Evolutionary conservation across 2,329 filamentous ascomycete genomes (phyloP).

Genomic region (Ophioceras dolichostomum): DNA sequence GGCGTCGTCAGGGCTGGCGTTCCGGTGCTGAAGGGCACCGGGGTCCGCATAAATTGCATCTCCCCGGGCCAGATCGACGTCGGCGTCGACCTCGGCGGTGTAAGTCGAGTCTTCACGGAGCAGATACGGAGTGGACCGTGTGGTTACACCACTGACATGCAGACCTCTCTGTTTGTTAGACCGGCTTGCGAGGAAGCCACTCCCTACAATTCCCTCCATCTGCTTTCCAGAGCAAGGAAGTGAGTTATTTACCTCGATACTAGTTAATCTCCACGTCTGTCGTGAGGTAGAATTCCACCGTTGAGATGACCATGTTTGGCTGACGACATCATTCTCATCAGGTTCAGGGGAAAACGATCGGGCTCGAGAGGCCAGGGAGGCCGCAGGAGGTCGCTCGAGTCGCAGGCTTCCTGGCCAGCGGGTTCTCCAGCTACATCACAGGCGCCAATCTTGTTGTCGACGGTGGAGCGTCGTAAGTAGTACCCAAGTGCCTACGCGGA

Average conservation of each 20-base stretch:
- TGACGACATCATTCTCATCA: conserved; percentile 6
- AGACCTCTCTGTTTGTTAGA: conserved; percentile 11
- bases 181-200: conserved; percentile 37
- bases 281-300: no score
- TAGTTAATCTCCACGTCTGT: no score
- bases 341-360: conserved; percentile 36
- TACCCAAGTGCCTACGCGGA: no score
- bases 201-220: conserved; percentile 41
- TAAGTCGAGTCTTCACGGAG: conserved; percentile 13
- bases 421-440: conserved; percentile 50
- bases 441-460: conserved; percentile 51
- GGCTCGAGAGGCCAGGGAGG: conserved; percentile 42
- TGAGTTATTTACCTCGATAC: conserved; percentile 7
- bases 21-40: conserved; percentile 42
- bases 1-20: conserved; percentile 49
- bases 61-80: conserved; percentile 26
- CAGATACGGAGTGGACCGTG: no score
- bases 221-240: conserved; percentile 35
- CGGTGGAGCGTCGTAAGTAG: conserved; percentile 35
- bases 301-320: no score
- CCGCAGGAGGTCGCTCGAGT: conserved; percentile 47
- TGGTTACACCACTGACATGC: background rate
- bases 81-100: conserved; percentile 28
- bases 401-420: conserved; percentile 49
- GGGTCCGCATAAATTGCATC: conserved; percentile 45